Evolutionary conservation across 805 yeast species (phyloP).

Genomic region (Pichia paraexigua): DNA sequence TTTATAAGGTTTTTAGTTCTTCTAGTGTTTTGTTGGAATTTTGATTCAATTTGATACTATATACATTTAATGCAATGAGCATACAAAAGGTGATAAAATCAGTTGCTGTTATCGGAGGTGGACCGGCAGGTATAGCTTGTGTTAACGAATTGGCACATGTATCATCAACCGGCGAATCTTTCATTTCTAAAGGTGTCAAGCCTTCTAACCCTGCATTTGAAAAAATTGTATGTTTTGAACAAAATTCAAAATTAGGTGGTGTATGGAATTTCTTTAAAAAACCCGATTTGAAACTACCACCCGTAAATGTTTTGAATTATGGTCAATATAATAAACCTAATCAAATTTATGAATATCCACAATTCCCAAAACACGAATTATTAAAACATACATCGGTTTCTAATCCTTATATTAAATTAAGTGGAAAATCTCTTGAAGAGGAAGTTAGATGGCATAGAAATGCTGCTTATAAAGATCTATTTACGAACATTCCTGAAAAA

Average conservation of each 20-base stretch:
- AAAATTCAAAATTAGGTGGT: slow-evolving; percentile 33
- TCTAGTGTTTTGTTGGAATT: not conserved
- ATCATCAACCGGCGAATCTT: slow-evolving; percentile 20
- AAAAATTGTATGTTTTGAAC: slow-evolving; percentile 33
- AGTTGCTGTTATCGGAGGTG: slow-evolving; percentile 34
- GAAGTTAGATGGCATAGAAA: slow-evolving; percentile 31
- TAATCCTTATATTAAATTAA: slow-evolving; percentile 24
- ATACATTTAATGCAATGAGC: not conserved
- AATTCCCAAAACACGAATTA: not conserved
- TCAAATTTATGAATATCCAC: slow-evolving; percentile 10
- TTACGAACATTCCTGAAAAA: slow-evolving; percentile 35
- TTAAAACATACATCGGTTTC: slow-evolving; percentile 15
- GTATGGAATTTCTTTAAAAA: slow-evolving; percentile 26
- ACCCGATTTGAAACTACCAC: slow-evolving; percentile 19
- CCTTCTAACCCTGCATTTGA: slow-evolving; percentile 24
- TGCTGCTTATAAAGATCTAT: slow-evolving; percentile 33
- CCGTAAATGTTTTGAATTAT: not conserved
- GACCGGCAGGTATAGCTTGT: slow-evolving; percentile 33
- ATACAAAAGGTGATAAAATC: not conserved
- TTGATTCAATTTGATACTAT: not conserved
- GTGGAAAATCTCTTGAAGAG: slow-evolving; percentile 6
- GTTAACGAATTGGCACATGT: slow-evolving; percentile 28
- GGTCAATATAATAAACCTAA: slow-evolving; percentile 12
- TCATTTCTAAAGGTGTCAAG: not conserved
- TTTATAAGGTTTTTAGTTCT: too few species aligned